Evolutionary conservation across 768 basidiomycete genomes (phyloP).

Genomic region (Suillus bovinus): DNA sequence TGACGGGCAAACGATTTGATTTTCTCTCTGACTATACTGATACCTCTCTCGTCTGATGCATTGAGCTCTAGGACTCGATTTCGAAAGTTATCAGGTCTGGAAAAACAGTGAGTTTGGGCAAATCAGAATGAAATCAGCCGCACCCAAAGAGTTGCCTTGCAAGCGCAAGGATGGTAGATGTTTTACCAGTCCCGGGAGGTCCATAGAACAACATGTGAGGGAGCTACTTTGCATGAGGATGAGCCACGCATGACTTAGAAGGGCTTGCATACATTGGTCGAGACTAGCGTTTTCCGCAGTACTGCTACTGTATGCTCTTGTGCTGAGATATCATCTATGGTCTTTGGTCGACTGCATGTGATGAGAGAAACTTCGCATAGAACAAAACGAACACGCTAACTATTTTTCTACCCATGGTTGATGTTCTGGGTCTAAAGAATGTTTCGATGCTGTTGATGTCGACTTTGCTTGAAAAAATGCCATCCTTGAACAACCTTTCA

Average conservation of each 20-base stretch:
- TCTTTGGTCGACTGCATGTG: conserved; percentile 81
- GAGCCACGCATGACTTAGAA: background rate
- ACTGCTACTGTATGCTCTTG: conserved; percentile 97
- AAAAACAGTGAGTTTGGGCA: conserved; percentile 1
- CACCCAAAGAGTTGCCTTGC: conserved; percentile 94
- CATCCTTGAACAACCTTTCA: conserved; percentile 42
- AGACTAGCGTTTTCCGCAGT: conserved; percentile 84
- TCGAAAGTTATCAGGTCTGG: conserved; percentile 90
- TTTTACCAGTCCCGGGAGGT: conserved; percentile 98
- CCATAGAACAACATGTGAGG: conserved; percentile 99
- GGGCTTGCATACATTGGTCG: conserved; percentile 72
- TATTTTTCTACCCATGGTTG: conserved; percentile 99
- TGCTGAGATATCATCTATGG: conserved; percentile 96
- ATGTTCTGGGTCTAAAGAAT: conserved; percentile 51
- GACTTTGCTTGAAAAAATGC: conserved; percentile 63
- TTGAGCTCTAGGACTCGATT: conserved; percentile 95
- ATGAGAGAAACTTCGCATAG: conserved; percentile 9
- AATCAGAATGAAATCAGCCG: conserved; percentile 22
- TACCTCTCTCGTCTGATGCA: conserved; percentile 98
- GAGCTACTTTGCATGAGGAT: conserved; percentile 52
- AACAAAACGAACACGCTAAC: conserved; percentile 44
- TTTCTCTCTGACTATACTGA: conserved; percentile 95
- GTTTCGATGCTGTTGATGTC: conserved; percentile 43
- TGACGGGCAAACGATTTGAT: conserved; percentile 97
- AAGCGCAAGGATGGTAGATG: conserved; percentile 94